phyloP scores from a whole-genome alignment of 192 early-diverging fungal species.

The Backusella mclennaniae region DNA sequence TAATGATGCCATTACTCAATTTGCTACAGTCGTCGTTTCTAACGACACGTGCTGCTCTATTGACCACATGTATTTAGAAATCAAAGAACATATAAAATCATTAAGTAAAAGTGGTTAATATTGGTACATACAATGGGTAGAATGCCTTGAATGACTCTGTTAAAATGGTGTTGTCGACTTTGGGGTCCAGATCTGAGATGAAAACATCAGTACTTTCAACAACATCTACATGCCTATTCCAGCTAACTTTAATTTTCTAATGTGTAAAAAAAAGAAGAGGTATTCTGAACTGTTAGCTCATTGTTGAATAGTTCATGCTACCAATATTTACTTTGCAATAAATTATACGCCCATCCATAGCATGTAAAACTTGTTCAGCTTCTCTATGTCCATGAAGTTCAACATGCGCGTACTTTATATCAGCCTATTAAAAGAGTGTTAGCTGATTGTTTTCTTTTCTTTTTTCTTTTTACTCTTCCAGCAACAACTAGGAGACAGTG shows the following conservation, averaged over 20 bases:
- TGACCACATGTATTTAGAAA: constrained; percentile 23
- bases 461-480: neutral
- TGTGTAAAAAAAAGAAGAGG: neutral
- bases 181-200: neutral
- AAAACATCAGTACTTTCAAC: neutral
- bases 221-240: neutral
- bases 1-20: constrained; percentile 77
- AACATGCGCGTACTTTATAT: constrained; percentile 80
- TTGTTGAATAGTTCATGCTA: neutral
- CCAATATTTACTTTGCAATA: constrained; percentile 47
- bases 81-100: neutral
- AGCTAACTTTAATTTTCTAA: constrained; percentile 28
- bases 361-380: constrained; percentile 70
- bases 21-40: constrained; percentile 22
- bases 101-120: neutral
- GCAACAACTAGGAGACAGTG: neutral
- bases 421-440: neutral
- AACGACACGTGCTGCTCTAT: constrained; percentile 76
- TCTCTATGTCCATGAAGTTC: constrained; percentile 69
- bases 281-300: neutral
- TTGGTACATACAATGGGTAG: neutral
- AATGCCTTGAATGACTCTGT: neutral
- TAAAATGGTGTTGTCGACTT: neutral
- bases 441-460: neutral
- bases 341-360: constrained; percentile 66